Conservation (phyloP, 2,329 filamentous ascomycete genomes). For the Thielaviopsis ethacetica region DNA sequence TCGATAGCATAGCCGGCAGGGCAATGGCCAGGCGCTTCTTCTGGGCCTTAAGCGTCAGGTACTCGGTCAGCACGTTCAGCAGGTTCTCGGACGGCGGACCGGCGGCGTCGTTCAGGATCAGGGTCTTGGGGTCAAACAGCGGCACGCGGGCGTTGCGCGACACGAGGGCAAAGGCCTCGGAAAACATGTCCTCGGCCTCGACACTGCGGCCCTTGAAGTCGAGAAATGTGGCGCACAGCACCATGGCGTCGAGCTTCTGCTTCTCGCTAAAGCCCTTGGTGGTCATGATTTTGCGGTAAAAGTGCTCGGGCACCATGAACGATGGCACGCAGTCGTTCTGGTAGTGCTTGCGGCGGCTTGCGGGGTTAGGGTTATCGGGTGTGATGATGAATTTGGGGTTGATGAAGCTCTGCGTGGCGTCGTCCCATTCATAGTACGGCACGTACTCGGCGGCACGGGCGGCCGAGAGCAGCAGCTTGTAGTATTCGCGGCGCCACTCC, state of each 20-base stretch:
- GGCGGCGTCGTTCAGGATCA: constrained; percentile 43
- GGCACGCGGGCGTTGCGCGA: constrained; percentile 26
- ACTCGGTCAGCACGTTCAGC: constrained; percentile 55
- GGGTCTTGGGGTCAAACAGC: constrained; percentile 43
- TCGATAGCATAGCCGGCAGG: constrained; percentile 70
- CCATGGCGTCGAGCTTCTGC: constrained; percentile 65
- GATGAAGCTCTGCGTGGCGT: constrained; percentile 45
- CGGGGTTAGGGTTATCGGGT: constrained; percentile 70
- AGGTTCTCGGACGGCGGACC: constrained; percentile 54
- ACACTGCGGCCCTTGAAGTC: constrained; percentile 55
- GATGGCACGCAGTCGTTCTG: constrained; percentile 57
- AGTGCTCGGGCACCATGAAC: constrained; percentile 54
- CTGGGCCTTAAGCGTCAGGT: constrained; percentile 63
- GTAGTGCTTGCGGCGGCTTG: constrained; percentile 45
- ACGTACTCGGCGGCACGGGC: constrained; percentile 65
- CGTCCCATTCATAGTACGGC: constrained; percentile 61
- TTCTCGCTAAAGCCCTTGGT: constrained; percentile 63
- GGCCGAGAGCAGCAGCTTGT: constrained; percentile 60
- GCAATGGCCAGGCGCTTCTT: constrained; percentile 49
- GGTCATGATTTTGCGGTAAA: constrained; percentile 68
- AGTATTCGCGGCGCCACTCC: constrained; percentile 75
- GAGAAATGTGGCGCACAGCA: constrained; percentile 73
- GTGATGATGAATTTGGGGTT: constrained; percentile 60
- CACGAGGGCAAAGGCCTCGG: constrained; percentile 62
- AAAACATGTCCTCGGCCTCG: constrained; percentile 55